Percentiles rank a stretch among this genome's conserved stretches.
Evolutionary conservation across 768 basidiomycete genomes (phyloP).

Genomic region (Lactarius sanguifluus): DNA sequence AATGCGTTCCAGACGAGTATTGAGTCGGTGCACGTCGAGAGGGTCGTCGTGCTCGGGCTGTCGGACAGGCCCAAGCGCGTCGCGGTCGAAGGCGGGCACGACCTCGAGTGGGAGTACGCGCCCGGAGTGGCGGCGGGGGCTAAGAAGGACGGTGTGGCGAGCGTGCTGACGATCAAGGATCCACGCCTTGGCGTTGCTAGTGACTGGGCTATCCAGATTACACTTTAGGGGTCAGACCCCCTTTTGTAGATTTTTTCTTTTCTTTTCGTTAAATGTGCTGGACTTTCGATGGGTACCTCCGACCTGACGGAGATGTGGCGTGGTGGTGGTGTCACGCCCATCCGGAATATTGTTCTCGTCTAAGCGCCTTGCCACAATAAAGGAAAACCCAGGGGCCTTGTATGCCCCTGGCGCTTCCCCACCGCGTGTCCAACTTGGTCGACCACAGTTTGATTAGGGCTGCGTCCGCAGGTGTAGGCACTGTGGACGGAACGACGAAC

Average conservation of each 20-base stretch:
- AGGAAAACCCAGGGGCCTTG: background rate
- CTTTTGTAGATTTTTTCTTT: background rate
- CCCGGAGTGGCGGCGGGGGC: constrained; percentile 56
- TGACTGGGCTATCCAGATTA: constrained; percentile 62
- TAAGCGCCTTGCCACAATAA: constrained; percentile 20
- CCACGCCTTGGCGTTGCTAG: constrained; percentile 55
- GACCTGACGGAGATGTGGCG: constrained; percentile 6
- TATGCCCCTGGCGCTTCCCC: constrained; percentile 6
- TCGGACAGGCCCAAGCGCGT: constrained; percentile 59
- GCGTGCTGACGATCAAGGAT: constrained; percentile 74
- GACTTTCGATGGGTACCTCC: background rate
- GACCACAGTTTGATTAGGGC: constrained; percentile 23
- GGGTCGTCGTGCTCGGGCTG: constrained; percentile 77
- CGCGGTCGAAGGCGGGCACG: constrained; percentile 46
- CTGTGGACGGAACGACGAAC: constrained; percentile 20
- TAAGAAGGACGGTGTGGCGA: constrained; percentile 63
- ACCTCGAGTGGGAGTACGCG: constrained; percentile 67
- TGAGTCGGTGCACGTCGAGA: constrained; percentile 73
- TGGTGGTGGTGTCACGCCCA: background rate
- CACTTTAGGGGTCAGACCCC: constrained; percentile 24
- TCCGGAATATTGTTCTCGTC: background rate
- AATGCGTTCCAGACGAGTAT: constrained; percentile 74
- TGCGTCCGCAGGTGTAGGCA: constrained; percentile 18
- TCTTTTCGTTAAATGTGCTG: background rate
- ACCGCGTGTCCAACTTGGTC: constrained; percentile 20